These are phyloP conservation scores for Opeltia flavorubescens DNA, from an alignment of 495 filamentous ascomycete genomes.

Conservation along the genomic window DNA sequence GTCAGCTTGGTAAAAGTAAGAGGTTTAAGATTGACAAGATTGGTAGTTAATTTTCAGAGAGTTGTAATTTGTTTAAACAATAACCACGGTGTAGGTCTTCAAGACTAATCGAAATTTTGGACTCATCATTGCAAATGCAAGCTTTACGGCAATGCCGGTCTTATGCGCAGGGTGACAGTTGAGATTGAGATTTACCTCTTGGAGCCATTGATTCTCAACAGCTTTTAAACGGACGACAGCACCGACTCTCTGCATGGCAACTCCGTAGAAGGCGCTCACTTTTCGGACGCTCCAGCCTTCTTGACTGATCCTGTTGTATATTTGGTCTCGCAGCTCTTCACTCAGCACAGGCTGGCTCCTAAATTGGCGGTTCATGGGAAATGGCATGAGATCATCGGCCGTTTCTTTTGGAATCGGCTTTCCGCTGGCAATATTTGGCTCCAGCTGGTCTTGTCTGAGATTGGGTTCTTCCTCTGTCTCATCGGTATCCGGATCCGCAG, in stretches of 20 bases:
- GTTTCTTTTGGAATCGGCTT: conserved; percentile 24
- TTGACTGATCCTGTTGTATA: conserved; percentile 52
- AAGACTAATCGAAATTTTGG: conserved; percentile 97
- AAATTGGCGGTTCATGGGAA: conserved; percentile 65
- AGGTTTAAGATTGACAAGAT: neutral
- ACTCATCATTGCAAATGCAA: conserved; percentile 47
- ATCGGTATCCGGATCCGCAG: conserved; percentile 11
- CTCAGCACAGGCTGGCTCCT: conserved; percentile 59
- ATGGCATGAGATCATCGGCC: conserved; percentile 38
- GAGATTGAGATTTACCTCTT: conserved; percentile 45
- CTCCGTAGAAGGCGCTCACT: conserved; percentile 61
- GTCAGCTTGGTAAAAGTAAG: conserved; percentile 4
- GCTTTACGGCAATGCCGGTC: neutral
- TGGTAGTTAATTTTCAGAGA: conserved; percentile 25
- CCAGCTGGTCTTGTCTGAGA: conserved; percentile 6
- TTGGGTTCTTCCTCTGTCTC: conserved; percentile 9
- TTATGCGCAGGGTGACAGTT: conserved; percentile 16
- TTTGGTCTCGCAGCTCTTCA: conserved; percentile 57
- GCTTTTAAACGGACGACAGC: conserved; percentile 81
- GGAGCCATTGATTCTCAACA: conserved; percentile 64
- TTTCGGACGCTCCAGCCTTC: conserved; percentile 55
- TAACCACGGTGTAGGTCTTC: conserved; percentile 62
- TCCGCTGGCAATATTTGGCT: conserved; percentile 5
- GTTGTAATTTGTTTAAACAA: conserved; percentile 25
- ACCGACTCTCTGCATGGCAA: conserved; percentile 77